Base-by-base conservation (phyloP, 2,329 filamentous ascomycete species). In the Fusarium sp. region DNA sequence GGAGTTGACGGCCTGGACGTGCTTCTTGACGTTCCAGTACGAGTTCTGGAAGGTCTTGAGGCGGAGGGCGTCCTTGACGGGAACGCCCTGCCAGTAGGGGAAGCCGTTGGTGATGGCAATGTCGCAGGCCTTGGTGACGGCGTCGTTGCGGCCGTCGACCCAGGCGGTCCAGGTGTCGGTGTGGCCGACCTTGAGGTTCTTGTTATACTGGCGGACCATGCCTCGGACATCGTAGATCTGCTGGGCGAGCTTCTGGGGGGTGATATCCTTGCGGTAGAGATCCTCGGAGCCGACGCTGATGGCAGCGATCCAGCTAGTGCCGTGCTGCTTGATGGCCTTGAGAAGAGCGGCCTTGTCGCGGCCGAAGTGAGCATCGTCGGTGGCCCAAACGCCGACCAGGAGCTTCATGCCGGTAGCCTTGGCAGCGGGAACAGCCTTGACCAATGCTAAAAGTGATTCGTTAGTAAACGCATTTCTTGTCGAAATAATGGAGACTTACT, bases 141-240 rank as follows among this genome's bases (percentile, higher is more conserved):
- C 69, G 15, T 72, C 69, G 49, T 72, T 72, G 48, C 56, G 45
- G 11, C 69, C 67, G 32, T 72, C 69, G 14, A 72, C 69, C 69
- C 69, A 72, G 4, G 69, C 69, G 7, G 67, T 72, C 69, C 69
- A 72, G 3, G 69, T 72, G 34, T 72, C 69, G 23, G 65, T 72
- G 51, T 72, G 69, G 30, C 69, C 69, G 36, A 72, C 69, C 69
- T 62, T 68, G 46, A 72, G 24, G 26, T 60, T 70, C 69, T 72
- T 72, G 49, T 66, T 56, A 40, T 28, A 72, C 58, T 72, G 69
- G 39, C 36, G 34, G 3, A 72, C 69, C 69, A 72, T 72, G 2
- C 69, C 69, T 11, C 69, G 69, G 38, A 72, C 69, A 36, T 72
- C 69, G 56, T 72, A 72, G 47, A 72, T 72, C 19, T 72, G 61